These are phyloP conservation scores for Oemleria cerasiformis DNA, from an alignment of 306 rosid genomes.

Conservation along the genomic window DNA sequence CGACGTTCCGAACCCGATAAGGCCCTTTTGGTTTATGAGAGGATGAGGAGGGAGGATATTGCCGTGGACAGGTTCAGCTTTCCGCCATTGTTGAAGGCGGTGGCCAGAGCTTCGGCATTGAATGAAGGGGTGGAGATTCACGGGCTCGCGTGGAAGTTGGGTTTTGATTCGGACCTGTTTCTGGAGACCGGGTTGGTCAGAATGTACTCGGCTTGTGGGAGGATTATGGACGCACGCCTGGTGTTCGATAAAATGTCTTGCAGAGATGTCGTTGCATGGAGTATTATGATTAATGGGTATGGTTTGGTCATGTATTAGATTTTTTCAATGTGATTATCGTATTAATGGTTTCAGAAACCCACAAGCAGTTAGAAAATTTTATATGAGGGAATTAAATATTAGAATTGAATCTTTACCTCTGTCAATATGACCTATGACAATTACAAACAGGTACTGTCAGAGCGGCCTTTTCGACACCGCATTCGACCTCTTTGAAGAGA, in stretches of 20 bases:
- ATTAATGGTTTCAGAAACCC: background rate
- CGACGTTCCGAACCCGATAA: constrained; percentile 44
- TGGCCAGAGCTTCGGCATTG: constrained; percentile 42
- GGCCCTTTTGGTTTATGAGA: constrained; percentile 53
- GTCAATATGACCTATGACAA: constrained; percentile 1
- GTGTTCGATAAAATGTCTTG: constrained; percentile 80
- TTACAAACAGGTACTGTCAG: constrained; percentile 59
- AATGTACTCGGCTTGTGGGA: constrained; percentile 62
- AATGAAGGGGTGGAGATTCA: constrained; percentile 69
- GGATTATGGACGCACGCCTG: constrained; percentile 59
- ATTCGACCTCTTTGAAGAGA: constrained; percentile 60
- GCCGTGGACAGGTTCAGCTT: constrained; percentile 59
- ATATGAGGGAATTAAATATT: background rate
- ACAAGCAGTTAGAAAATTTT: background rate
- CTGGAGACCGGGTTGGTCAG: constrained; percentile 63
- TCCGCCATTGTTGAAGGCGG: constrained; percentile 71
- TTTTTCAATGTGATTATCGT: background rate
- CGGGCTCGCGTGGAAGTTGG: constrained; percentile 56
- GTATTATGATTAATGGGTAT: constrained; percentile 79
- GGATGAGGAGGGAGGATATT: constrained; percentile 44
- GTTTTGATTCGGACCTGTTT: constrained; percentile 67
- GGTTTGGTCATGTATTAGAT: background rate
- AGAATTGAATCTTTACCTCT: no score
- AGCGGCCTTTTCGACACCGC: constrained; percentile 56
- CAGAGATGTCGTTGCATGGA: constrained; percentile 74